Base-by-base conservation (phyloP, 2,329 filamentous ascomycete genomes). In the Nothomitra cinnamomea region DNA sequence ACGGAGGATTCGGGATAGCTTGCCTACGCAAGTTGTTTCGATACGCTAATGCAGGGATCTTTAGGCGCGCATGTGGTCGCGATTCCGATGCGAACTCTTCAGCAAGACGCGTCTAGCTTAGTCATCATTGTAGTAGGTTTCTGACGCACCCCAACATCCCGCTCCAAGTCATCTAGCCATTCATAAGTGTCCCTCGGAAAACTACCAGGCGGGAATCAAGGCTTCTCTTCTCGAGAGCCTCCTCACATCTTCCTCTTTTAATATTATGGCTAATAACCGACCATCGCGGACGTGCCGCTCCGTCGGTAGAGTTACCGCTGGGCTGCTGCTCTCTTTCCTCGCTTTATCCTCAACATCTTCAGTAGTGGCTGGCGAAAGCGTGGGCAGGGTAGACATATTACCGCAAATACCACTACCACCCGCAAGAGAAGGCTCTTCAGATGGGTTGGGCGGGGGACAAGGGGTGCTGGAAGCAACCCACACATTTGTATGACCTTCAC, bases 301-400 rank as follows among this genome's bases (percentile, higher is more conserved):
- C 61, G 70, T 76, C 53, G 74, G 74, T 66, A 77, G 76, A 69
- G 76, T 83, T 59, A 82, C 82, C 13, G 76, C 79, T 53, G 71
- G 73, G 43, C 65, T 83, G 49, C 68, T 87, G 56, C 68, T 87
- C 57, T 82, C 80, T 22, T 80, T 85, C 67, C 75, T 87, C 53
- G 79, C 80, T 59, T 67, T 80, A 61, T 72, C 76, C 19, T 69
- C 67, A 55, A n/a, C 43, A 24, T 12, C 43, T 24, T 4, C 43
- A 13, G 43, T 47, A 5, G 10, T 5, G n/a, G 24, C 24, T 15
- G 28, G 28, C 28, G 5, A 32, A 10, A 10, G 28, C 28, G 19
- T 49, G 19, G 21, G 12, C 22, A 22, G 50, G 5, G 40, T 7
- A 19, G n/a, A 40, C 32, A 4, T 42, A 10, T 38, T 38, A 21